Base-by-base conservation (phyloP, 805 yeast genomes). In the Candida maesae region DNA sequence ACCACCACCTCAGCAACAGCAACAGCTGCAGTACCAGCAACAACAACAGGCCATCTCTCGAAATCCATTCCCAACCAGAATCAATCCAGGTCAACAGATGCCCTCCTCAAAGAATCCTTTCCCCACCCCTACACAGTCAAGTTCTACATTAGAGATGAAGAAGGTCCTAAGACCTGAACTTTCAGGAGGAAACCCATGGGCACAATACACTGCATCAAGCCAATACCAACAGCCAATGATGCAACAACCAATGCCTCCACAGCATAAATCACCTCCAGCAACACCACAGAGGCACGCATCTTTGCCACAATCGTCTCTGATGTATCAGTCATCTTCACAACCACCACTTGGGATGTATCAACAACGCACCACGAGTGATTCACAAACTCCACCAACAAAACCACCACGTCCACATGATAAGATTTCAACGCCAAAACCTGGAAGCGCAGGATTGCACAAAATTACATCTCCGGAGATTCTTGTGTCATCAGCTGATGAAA, bases 21-120 rank as follows among this genome's bases (percentile, higher is more conserved):
- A n/a, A n/a, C n/a, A n/a, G n/a, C n/a, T n/a, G n/a, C n/a, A n/a
- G n/a, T n/a, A n/a, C n/a, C n/a, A n/a, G n/a, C 14, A 17, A 12
- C 25, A 32, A 16, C 25, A 19, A 32, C 17, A 18, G 13, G 16
- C 20, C 17, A 14, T 27, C 2, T 47, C 52, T 12, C 47, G 51
- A n/a, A 55, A 52, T 27, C 57, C 58, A 18, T 49, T 51, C 39
- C 52, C 54, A 24, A 39, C 44, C n/a, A n/a, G n/a, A n/a, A n/a
- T n/a, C n/a, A n/a, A n/a, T n/a, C n/a, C n/a, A n/a, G n/a, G n/a
- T n/a, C n/a, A n/a, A n/a, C n/a, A n/a, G n/a, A n/a, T n/a, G n/a
- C n/a, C 33, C 4, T n/a, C 15, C 6, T 39, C 45, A 6, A 51
- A 44, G 30, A 50, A 49, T 21, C 53, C 55, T 36, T 52, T 51